These are phyloP conservation scores for Tylopilus intermedius DNA, from an alignment of 768 basidiomycete species.

Conservation along the genomic window DNA sequence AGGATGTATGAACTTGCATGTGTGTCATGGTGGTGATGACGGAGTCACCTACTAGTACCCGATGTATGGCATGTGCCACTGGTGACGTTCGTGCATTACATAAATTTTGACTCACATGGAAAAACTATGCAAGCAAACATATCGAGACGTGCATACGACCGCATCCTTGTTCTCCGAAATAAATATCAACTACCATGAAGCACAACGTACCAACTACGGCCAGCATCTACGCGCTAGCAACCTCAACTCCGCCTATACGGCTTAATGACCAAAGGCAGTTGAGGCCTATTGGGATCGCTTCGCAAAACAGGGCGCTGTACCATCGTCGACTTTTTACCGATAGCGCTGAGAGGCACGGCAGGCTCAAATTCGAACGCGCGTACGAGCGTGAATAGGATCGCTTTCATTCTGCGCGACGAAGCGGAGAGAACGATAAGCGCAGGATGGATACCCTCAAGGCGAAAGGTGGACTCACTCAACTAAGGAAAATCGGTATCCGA, in stretches of 20 bases:
- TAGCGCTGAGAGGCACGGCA: conserved; percentile 8
- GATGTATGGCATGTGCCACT: no score
- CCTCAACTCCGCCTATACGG: neutral
- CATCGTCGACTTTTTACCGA: neutral
- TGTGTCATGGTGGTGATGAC: no score
- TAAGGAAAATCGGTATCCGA: conserved; percentile 63
- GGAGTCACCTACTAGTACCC: no score
- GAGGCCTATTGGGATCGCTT: conserved; percentile 1
- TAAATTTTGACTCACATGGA: no score
- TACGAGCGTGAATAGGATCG: conserved; percentile 5
- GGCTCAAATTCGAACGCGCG: conserved; percentile 11
- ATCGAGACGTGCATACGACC: no score
- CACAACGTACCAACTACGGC: no score
- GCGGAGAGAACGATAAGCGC: neutral
- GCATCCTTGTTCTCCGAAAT: neutral
- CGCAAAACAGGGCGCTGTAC: conserved; percentile 5
- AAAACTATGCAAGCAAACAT: no score
- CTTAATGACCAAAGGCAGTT: conserved; percentile 11
- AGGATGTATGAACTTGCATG: no score
- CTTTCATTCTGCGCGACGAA: conserved; percentile 3
- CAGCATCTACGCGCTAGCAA: neutral
- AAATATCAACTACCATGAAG: neutral
- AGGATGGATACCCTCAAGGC: neutral
- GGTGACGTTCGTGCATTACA: no score
- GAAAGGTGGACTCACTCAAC: conserved; percentile 42